Conservation (phyloP, 495 filamentous ascomycete species). For the Neurospora pannonica region DNA sequence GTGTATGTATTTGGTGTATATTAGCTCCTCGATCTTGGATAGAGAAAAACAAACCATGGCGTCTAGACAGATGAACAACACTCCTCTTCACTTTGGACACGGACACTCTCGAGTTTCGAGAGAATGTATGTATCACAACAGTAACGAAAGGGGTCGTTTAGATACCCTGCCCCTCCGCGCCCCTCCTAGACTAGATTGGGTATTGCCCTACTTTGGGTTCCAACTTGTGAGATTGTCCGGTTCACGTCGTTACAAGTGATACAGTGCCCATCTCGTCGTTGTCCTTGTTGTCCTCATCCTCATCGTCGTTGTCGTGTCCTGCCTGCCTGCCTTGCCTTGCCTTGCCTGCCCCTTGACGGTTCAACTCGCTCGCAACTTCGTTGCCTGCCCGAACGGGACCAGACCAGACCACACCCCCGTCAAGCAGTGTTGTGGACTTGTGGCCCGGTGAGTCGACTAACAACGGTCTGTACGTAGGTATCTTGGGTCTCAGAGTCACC, state of each 20-base stretch:
- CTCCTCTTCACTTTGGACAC: background rate
- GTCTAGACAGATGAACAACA: background rate
- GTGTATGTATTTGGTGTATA: background rate
- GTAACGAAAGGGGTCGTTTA: background rate
- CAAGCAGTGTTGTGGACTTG: no score
- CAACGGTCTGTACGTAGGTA: background rate
- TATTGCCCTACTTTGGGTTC: background rate
- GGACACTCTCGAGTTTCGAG: background rate
- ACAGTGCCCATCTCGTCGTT: background rate
- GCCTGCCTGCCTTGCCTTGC: background rate
- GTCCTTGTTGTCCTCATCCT: background rate
- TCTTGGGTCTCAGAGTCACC: background rate
- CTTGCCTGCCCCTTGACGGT: background rate
- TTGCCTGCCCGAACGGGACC: background rate
- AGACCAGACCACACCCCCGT: background rate
- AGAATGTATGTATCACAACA: background rate
- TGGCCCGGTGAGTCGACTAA: background rate
- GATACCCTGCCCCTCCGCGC: background rate
- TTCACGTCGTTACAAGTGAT: background rate
- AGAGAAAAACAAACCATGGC: background rate
- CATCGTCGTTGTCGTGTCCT: background rate
- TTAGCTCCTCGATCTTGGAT: background rate
- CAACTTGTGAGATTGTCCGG: background rate
- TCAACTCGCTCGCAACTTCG: no score
- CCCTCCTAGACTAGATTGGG: background rate